Percentiles rank a stretch among this genome's conserved stretches.
Evolutionary conservation across 2,329 filamentous ascomycete species (phyloP).

Genomic region (Penicillium sp.): DNA sequence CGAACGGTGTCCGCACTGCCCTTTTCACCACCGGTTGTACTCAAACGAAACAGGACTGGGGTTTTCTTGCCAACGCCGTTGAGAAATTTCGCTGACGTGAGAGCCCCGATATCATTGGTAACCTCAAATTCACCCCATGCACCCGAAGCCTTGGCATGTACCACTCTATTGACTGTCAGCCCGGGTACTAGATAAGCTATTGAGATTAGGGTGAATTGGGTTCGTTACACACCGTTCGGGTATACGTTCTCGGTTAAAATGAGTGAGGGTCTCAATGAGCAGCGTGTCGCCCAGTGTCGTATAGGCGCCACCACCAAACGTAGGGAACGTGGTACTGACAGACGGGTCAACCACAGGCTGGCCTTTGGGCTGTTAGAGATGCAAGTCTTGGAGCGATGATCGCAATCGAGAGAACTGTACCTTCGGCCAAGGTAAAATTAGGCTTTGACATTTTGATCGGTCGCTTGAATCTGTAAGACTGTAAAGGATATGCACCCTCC

Average conservation of each 20-base stretch:
- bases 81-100: slow-evolving; percentile 59
- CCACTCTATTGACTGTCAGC: slow-evolving; percentile 39
- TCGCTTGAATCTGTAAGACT: background rate
- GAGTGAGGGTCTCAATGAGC: slow-evolving; percentile 61
- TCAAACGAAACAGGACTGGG: slow-evolving; percentile 50
- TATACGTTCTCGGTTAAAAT: slow-evolving; percentile 64
- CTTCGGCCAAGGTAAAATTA: slow-evolving; percentile 30
- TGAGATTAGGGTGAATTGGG: background rate
- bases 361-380: slow-evolving; percentile 16
- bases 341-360: slow-evolving; percentile 27
- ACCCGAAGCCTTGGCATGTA: slow-evolving; percentile 61
- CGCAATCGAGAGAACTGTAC: slow-evolving; percentile 9
- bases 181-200: background rate
- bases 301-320: slow-evolving; percentile 38
- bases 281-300: slow-evolving; percentile 59
- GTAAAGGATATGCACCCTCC: background rate
- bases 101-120: slow-evolving; percentile 56
- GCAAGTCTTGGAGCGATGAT: background rate
- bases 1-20: slow-evolving; percentile 52
- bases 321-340: slow-evolving; percentile 25
- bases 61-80: slow-evolving; percentile 57
- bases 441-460: slow-evolving; percentile 15
- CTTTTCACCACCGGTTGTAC: slow-evolving; percentile 50
- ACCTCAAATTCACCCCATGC: slow-evolving; percentile 63
- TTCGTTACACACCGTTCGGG: slow-evolving; percentile 50